Evolutionary conservation across 75 land plant species (phyloP).

Genomic region (Picea sitchensis): DNA sequence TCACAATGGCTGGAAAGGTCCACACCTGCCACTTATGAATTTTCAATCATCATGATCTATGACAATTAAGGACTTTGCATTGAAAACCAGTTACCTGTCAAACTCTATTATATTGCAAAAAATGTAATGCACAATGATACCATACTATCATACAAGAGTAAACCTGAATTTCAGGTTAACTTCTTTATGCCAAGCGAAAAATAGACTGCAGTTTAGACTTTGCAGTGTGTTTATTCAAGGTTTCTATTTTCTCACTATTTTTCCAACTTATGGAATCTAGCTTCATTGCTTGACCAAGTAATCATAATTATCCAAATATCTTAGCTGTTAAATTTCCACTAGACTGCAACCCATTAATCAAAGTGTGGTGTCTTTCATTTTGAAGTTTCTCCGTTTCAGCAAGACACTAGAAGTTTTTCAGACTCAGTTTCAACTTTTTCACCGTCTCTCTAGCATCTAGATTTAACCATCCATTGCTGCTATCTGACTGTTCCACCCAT

Average conservation of each 20-base stretch:
- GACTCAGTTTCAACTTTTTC: background rate
- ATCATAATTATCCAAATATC: background rate
- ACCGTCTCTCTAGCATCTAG: background rate
- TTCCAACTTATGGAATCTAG: conserved; percentile 1
- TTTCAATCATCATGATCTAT: too few species aligned
- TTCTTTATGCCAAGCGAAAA: background rate
- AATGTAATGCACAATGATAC: background rate
- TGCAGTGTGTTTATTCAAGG: background rate
- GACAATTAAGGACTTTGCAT: background rate
- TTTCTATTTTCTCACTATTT: background rate
- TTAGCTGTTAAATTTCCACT: background rate
- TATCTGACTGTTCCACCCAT: conserved; percentile 57
- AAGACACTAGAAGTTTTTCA: background rate
- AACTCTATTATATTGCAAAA: background rate
- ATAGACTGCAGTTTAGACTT: background rate
- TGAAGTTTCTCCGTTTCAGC: background rate
- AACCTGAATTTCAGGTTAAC: background rate
- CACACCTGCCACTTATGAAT: too few species aligned
- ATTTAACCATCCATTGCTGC: conserved; percentile 21
- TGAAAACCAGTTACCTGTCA: background rate
- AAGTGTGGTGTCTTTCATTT: background rate
- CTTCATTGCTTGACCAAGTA: background rate
- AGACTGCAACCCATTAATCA: background rate
- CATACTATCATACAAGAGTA: background rate
- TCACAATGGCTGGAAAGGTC: too few species aligned